These are phyloP conservation scores for Penicillium goetzii DNA, from an alignment of 495 filamentous ascomycete species.

Conservation along the genomic window DNA sequence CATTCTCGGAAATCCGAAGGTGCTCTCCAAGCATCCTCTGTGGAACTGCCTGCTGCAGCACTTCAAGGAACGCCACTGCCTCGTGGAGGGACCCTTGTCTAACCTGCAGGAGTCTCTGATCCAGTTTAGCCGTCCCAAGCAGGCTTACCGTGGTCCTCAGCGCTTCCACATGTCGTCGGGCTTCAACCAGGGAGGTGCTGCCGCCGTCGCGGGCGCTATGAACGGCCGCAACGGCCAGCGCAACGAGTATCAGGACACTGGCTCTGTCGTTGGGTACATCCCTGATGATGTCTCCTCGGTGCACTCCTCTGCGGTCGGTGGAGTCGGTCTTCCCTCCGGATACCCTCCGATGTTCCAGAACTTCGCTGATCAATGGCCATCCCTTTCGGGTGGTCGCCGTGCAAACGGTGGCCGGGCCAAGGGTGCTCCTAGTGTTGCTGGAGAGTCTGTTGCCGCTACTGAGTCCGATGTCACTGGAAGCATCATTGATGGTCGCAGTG, in stretches of 20 bases:
- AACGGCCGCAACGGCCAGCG: constrained; percentile 57
- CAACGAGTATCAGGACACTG: constrained; percentile 80
- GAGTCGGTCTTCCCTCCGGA: constrained; percentile 74
- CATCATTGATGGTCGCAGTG: constrained; percentile 69
- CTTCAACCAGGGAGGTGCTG: constrained; percentile 65
- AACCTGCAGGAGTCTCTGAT: constrained; percentile 94
- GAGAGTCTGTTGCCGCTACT: constrained; percentile 86
- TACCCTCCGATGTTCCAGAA: constrained; percentile 96
- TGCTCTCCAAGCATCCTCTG: constrained; percentile 94
- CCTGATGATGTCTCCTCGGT: constrained; percentile 97
- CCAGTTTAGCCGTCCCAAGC: constrained; percentile 93
- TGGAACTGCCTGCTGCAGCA: constrained; percentile 97
- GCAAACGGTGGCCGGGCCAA: constrained; percentile 64
- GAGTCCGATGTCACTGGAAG: constrained; percentile 80
- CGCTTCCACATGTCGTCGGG: constrained; percentile 73
- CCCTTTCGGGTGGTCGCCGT: constrained; percentile 65
- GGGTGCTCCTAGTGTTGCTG: constrained; percentile 76
- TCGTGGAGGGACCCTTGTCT: constrained; percentile 95
- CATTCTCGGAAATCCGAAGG: constrained; percentile 97
- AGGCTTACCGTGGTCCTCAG: constrained; percentile 87
- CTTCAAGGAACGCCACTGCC: constrained; percentile 95
- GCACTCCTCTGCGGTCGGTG: constrained; percentile 87
- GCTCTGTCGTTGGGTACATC: constrained; percentile 90
- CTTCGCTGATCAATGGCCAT: constrained; percentile 90
- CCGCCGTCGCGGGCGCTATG: constrained; percentile 52